Base-by-base conservation (phyloP, 345 rosid genomes). In the Moricandia moricandioides region DNA sequence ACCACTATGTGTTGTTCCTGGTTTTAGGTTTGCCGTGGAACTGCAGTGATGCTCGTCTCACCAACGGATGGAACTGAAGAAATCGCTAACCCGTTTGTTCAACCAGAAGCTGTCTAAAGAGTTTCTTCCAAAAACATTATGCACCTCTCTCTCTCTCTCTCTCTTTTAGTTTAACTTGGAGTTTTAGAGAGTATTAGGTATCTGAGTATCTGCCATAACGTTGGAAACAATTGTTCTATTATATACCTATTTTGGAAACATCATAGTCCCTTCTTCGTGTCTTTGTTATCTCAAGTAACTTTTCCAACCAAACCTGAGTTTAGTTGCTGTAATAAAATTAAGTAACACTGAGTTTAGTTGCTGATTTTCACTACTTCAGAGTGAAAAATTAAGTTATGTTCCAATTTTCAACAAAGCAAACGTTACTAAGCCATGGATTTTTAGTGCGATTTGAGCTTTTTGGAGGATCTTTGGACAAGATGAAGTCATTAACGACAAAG, bases 11-110 rank as follows among this genome's bases (percentile, higher is more conserved):
- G 1, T 27, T 74, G n/a, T 29, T 47, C 26, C 26, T 79, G 82
- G 35, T 10, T 31, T 24, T 83, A 95, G 99, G 89, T 95, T 33
- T 95, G 98, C 75, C 85, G 99, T 70, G 99, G 98, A 80, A 92
- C 99, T 31, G 98, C 99, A 0, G 99, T 95, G 58, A 95, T 95
- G 99, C 91, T 95, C 8, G 99, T 95, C 33, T 95, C 98, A 13
- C 98, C 99, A 33, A 92, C 97, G 0, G 99, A 95, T 78, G 99
- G 98, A 21, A 95, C 98, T 2, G 99, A 95, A 49, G 99, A 95
- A 83, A 95, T 95, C 16, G 96, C 99, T 64, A 95, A 95, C 82
- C 99, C 99, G 26, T 95, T 95, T 7, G 39, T 84, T 76, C 97
- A 90, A 72, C 87, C 93, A 11, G 99, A 94, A 65, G 97, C 97